Base-by-base conservation (phyloP, 495 filamentous ascomycete species). In the Sphaerosporella brunnea region DNA sequence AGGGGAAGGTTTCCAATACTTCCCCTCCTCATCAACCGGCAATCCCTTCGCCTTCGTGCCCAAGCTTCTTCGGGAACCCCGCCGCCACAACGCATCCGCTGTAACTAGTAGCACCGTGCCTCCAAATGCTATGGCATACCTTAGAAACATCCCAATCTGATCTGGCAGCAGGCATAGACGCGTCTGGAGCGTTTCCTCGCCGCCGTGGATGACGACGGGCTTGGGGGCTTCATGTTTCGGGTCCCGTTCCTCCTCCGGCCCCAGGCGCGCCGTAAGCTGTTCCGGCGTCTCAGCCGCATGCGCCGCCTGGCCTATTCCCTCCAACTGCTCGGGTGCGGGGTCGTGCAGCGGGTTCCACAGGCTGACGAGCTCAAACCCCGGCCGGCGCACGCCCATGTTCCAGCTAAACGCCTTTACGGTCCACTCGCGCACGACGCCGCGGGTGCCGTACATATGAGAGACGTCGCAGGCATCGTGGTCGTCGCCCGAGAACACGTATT, bases 391-490 rank as follows among this genome's bases (percentile, higher is more conserved):
- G n/a, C 92, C 88, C 90, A 96, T 96, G 4, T 85, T 84, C 84
- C 84, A 93, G 52, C 77, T 85, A 32, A 93, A 69, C 52, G 77
- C 82, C 64, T 99, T 99, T 47, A 96, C 85, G 0, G 92, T 96
- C 52, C 95, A 87, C 56, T 99, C 92, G 21, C 69, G 73, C 1
- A 88, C 79, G 35, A 72, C 73, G 4, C 68, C 68, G 48, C 73
- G 70, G 15, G 71, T 64, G 8, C 69, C 73, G 49, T 75, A 81
- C 39, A 77, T 70, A 60, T 99, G 92, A 1, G 73, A 64, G 20
- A 96, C 64, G 47, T 94, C 86, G 64, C 92, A 99, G 65, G 96
- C 93, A 63, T 99, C 92, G 64, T 99, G 92, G 62, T 99, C 92
- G 55, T 99, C 92, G 1, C 92, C 92, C 1, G 85, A 93, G 60